phyloP scores from a whole-genome alignment of 352 stramenopile genomes.

The Thraustotheca clavata region DNA sequence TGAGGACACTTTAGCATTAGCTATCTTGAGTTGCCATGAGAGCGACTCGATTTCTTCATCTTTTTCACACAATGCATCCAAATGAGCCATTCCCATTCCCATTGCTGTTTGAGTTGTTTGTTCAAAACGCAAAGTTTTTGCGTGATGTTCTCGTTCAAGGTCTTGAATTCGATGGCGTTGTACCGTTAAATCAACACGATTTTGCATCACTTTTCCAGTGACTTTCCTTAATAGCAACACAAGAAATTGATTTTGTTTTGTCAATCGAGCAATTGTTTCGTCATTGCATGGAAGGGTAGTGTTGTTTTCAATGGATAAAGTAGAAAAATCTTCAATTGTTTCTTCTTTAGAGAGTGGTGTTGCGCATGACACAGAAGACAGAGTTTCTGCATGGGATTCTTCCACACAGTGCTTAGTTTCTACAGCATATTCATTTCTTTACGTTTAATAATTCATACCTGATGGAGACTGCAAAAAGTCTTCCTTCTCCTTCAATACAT shows the following conservation, averaged over 20 bases:
- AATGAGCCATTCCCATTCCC: not conserved
- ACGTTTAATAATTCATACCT: too few relatives aligned
- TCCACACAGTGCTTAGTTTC: not conserved
- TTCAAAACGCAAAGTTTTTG: not conserved
- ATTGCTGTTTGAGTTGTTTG: constrained; percentile 1
- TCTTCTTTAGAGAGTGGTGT: too few relatives aligned
- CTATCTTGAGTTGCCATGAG: constrained; percentile 20
- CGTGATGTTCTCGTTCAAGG: not conserved
- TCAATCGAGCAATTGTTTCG: not conserved
- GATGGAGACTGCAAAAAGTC: too few relatives aligned
- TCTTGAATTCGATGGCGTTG: constrained; percentile 1
- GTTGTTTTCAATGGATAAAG: not conserved
- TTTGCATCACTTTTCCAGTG: constrained; percentile 13
- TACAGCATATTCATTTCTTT: not conserved
- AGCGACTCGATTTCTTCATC: constrained; percentile 1
- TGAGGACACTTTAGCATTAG: constrained; percentile 6
- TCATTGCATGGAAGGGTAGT: not conserved
- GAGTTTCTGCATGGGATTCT: not conserved
- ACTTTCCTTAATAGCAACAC: constrained; percentile 13
- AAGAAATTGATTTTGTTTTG: constrained; percentile 20
- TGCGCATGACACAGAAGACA: too few relatives aligned
- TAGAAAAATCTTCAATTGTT: not conserved
- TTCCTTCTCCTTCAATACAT: too few relatives aligned
- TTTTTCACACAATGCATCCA: not conserved
- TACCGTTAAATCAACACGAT: constrained; percentile 4